Conservation (phyloP, 306 rosid species). For the Echinosophora koreensis region DNA sequence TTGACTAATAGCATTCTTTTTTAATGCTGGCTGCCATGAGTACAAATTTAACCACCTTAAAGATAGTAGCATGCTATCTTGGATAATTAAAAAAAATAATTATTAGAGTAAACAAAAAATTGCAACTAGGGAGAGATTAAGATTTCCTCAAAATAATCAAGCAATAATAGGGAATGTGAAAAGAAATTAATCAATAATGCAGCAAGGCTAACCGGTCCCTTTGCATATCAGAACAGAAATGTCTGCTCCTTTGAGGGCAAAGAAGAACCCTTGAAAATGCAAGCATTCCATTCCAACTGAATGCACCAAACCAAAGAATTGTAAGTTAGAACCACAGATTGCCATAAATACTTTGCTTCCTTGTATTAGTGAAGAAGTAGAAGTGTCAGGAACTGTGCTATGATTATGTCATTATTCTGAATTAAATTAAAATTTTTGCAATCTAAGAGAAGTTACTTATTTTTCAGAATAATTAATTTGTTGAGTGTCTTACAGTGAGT, state of each 20-base stretch:
- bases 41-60: slow-evolving; percentile 15
- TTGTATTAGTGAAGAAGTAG: slow-evolving; percentile 5
- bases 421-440: not conserved
- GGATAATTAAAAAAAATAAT: not conserved
- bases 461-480: too few relatives aligned
- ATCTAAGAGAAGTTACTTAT: not conserved
- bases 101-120: not conserved
- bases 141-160: slow-evolving; percentile 1
- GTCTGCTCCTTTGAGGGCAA: not conserved
- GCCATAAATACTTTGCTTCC: not conserved
- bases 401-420: not conserved
- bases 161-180: not conserved
- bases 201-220: not conserved
- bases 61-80: slow-evolving; percentile 5
- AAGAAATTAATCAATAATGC: not conserved
- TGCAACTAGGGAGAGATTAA: slow-evolving; percentile 21
- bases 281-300: slow-evolving; percentile 5
- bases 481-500: not conserved
- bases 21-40: not conserved
- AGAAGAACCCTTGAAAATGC: slow-evolving; percentile 15
- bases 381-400: not conserved
- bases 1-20: slow-evolving; percentile 30
- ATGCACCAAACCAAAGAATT: slow-evolving; percentile 22
- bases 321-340: not conserved
- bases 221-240: not conserved